phyloP scores from a whole-genome alignment of 2,329 filamentous ascomycete species.

The Pseudogymnoascus sp. region DNA sequence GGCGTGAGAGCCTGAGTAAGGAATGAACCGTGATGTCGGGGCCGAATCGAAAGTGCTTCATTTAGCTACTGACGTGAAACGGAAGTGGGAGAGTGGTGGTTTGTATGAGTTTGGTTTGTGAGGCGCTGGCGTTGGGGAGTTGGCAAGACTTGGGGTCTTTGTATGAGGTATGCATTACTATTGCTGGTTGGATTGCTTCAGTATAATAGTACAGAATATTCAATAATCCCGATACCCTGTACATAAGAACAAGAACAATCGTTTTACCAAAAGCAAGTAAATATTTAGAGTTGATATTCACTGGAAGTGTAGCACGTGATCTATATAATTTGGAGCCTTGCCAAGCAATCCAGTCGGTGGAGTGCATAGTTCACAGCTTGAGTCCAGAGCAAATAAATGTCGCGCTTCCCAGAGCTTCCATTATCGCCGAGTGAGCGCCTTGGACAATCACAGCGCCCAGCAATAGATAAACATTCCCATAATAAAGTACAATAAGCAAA shows the following conservation, averaged over 20 bases:
- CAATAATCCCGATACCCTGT: not conserved
- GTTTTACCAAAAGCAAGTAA: not conserved
- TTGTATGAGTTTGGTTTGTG: not conserved
- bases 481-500: conserved; percentile 1
- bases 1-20: conserved; percentile 20
- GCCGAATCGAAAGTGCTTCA: conserved; percentile 31
- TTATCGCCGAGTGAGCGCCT: not conserved
- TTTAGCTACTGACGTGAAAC: conserved; percentile 19
- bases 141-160: conserved; percentile 11
- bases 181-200: conserved; percentile 4
- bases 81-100: not conserved
- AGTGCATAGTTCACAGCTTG: conserved; percentile 1
- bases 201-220: not conserved
- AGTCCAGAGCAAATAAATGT: conserved; percentile 6
- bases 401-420: conserved; percentile 1
- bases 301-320: not conserved
- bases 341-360: not conserved
- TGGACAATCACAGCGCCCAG: not conserved
- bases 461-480: conserved; percentile 5
- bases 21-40: conserved; percentile 13
- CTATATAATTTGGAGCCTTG: not conserved
- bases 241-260: not conserved
- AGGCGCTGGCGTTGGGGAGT: conserved; percentile 11
- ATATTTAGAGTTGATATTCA: not conserved
- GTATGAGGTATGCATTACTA: conserved; percentile 7